Evolutionary conservation across 192 early-diverging fungal species (phyloP).

Genomic region (Coemansia furcata): DNA sequence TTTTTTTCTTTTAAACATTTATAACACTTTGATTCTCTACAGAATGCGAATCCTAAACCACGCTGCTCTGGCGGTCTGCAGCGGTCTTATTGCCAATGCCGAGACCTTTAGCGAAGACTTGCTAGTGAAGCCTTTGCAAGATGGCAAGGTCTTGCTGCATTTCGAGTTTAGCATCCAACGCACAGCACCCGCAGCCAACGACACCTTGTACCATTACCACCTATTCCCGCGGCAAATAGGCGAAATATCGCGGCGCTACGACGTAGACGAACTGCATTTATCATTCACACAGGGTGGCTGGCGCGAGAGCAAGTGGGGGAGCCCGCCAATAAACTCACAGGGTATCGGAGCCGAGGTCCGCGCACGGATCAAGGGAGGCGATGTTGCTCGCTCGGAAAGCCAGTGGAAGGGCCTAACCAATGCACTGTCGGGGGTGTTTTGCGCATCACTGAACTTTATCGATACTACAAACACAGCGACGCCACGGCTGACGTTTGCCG

Average conservation of each 20-base stretch:
- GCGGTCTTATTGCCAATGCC: neutral
- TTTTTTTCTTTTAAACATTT: neutral
- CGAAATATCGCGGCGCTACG: slow-evolving; percentile 72
- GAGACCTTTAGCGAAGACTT: slow-evolving; percentile 71
- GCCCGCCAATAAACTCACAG: slow-evolving; percentile 52
- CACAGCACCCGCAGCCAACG: slow-evolving; percentile 5
- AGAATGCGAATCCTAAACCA: slow-evolving; percentile 11
- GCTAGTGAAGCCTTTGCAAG: slow-evolving; percentile 63
- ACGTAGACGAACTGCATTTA: slow-evolving; percentile 78
- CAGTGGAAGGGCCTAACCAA: slow-evolving; percentile 88
- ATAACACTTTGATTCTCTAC: neutral
- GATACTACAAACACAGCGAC: slow-evolving; percentile 69
- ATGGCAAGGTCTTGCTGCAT: slow-evolving; percentile 78
- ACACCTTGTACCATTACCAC: slow-evolving; percentile 66
- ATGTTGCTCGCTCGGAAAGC: neutral
- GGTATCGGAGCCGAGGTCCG: slow-evolving; percentile 76
- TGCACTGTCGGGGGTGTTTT: slow-evolving; percentile 91
- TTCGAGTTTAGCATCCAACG: slow-evolving; percentile 71
- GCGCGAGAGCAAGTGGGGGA: slow-evolving; percentile 78
- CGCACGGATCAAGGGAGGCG: slow-evolving; percentile 59
- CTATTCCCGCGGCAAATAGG: slow-evolving; percentile 83
- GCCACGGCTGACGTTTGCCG: slow-evolving; percentile 55
- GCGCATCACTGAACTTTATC: slow-evolving; percentile 94
- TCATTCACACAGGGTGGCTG: slow-evolving; percentile 90
- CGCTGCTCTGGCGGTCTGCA: slow-evolving; percentile 10